phyloP scores from a whole-genome alignment of 345 rosid genomes.

The Crucihimalaya himalaica region DNA sequence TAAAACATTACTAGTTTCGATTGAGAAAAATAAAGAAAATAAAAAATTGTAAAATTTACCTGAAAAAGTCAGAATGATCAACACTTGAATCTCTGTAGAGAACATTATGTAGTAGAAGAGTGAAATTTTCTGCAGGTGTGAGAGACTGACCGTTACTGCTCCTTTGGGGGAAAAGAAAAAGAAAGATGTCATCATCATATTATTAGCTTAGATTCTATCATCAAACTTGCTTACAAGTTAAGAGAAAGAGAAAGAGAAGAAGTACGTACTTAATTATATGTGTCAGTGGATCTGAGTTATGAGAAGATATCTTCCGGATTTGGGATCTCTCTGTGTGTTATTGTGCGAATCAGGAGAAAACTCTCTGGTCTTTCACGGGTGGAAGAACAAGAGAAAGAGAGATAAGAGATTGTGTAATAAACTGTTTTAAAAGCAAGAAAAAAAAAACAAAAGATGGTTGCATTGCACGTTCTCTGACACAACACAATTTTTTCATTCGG shows the following conservation, averaged over 20 bases:
- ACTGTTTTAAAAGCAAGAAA: slow-evolving; percentile 21
- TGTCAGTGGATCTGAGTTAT: slow-evolving; percentile 14
- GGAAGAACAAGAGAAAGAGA: slow-evolving; percentile 1
- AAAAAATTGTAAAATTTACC: slow-evolving; percentile 9
- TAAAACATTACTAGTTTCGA: slow-evolving; percentile 11
- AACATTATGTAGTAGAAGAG: slow-evolving; percentile 27
- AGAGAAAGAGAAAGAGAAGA: not conserved
- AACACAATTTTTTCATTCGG: not conserved
- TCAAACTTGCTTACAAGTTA: not conserved
- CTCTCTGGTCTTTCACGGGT: slow-evolving; percentile 38
- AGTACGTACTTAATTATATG: slow-evolving; percentile 21
- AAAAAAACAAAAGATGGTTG: slow-evolving; percentile 32
- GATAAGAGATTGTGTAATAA: slow-evolving; percentile 10
- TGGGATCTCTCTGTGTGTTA: slow-evolving; percentile 26
- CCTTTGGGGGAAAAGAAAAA: slow-evolving; percentile 7
- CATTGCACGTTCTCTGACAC: slow-evolving; percentile 47
- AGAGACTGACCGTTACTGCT: slow-evolving; percentile 23
- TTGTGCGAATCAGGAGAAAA: slow-evolving; percentile 37
- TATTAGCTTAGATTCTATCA: slow-evolving; percentile 14
- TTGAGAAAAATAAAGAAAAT: not conserved
- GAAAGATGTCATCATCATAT: slow-evolving; percentile 30
- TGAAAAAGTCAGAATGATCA: slow-evolving; percentile 32
- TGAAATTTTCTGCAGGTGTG: slow-evolving; percentile 28
- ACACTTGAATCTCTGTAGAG: slow-evolving; percentile 13
- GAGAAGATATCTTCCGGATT: slow-evolving; percentile 29